A percentile compares a stretch with the other conserved stretches of the same genome.
These are phyloP conservation scores for Gigaspora rosea DNA, from an alignment of 192 early-diverging fungal genomes.

Conservation along the genomic window DNA sequence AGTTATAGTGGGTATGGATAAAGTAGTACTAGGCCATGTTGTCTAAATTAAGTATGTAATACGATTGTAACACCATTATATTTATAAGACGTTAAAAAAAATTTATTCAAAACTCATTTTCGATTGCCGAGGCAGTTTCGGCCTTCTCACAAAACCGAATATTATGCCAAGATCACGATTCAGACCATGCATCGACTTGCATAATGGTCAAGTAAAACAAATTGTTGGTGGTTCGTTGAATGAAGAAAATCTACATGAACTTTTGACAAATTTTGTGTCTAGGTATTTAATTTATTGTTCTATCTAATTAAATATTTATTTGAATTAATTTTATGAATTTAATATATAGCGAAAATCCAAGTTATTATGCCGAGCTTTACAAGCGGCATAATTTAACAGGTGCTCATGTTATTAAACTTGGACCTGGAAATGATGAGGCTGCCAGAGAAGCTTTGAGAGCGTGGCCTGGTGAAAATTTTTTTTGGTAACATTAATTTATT, in stretches of 20 bases:
- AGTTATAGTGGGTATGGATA: no score
- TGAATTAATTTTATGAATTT: slow-evolving; percentile 6
- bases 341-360: slow-evolving; percentile 63
- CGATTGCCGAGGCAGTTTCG: no score
- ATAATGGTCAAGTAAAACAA: slow-evolving; percentile 97
- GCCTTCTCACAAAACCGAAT: no score
- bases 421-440: slow-evolving; percentile 82
- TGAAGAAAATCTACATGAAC: slow-evolving; percentile 56
- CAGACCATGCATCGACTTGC: slow-evolving; percentile 98
- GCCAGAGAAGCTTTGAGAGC: slow-evolving; percentile 77
- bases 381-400: slow-evolving; percentile 67
- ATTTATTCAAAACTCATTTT: no score
- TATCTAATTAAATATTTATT: not conserved
- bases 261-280: slow-evolving; percentile 94
- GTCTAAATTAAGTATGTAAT: no score
- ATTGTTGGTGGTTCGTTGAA: slow-evolving; percentile 94
- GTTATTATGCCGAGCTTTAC: slow-evolving; percentile 86
- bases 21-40: no score
- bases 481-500: not conserved
- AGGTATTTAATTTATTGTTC: slow-evolving; percentile 44
- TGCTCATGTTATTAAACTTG: slow-evolving; percentile 96
- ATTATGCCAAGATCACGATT: slow-evolving; percentile 62
- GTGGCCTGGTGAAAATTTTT: slow-evolving; percentile 67
- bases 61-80: no score
- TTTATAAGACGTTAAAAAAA: no score